phyloP scores from a whole-genome alignment of 2,329 filamentous ascomycete genomes.

The Chaetothyriales sp. region DNA sequence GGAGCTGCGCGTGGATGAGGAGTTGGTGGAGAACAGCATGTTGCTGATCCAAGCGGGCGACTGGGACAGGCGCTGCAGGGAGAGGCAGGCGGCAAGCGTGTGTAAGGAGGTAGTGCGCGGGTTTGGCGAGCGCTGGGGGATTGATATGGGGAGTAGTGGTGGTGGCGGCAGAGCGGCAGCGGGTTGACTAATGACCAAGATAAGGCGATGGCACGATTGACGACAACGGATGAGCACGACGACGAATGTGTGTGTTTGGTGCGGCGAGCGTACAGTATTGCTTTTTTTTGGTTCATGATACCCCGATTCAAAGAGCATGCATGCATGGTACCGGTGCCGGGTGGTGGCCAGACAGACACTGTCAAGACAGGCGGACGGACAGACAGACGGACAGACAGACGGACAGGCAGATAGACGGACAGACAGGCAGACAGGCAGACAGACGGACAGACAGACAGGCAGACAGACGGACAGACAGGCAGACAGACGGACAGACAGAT shows the following conservation, averaged over 20 bases:
- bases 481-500: too few relatives aligned
- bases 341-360: background rate
- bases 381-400: too few relatives aligned
- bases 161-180: too few relatives aligned
- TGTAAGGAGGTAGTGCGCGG: constrained; percentile 82
- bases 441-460: too few relatives aligned
- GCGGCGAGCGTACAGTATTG: background rate
- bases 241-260: background rate
- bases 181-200: too few relatives aligned
- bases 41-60: constrained; percentile 68
- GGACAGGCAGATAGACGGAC: too few relatives aligned
- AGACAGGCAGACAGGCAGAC: too few relatives aligned
- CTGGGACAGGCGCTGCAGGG: constrained; percentile 64
- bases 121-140: constrained; percentile 47
- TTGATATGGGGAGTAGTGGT: constrained; percentile 1
- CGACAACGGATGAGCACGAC: background rate
- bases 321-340: too few relatives aligned
- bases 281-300: background rate
- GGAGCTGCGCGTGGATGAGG: constrained; percentile 72
- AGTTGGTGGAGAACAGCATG: constrained; percentile 68
- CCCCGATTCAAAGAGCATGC: too few relatives aligned
- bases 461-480: too few relatives aligned
- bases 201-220: background rate
- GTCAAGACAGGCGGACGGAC: too few relatives aligned
- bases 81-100: constrained; percentile 67